Base-by-base conservation (phyloP, 1,284 basidiomycete species). In the Gomphus sp. region DNA sequence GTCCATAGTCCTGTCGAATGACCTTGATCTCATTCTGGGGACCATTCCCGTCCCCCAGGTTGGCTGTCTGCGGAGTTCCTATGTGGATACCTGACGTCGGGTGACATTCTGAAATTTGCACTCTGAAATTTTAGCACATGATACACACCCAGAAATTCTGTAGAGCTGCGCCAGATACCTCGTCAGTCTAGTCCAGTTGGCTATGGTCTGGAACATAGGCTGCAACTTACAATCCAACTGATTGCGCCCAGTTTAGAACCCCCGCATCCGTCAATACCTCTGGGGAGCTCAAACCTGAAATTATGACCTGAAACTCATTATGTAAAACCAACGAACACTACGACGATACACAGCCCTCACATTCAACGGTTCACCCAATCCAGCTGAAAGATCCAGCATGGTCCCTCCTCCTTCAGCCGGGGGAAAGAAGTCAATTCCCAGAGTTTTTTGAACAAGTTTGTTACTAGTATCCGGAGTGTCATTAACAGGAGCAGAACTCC, bases 11-110 rank as follows among this genome's bases (percentile, higher is more conserved):
- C 63, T 87, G 80, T 48, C 89, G 81, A 14, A 83, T 80, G 57
- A 89, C 79, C 59, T 80, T 74, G 61, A 80, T 80, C 66, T 89
- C 82, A n/a, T 75, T 71, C 62, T 83, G 81, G 54, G 72, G 72
- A 16, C 80, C 80, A 60, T 86, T 76, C 0, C 82, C 84, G 62
- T 90, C 87, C 12, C 87, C 88, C 9, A 89, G 77, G 67, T 89
- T 77, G 31, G 87, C 87, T 50, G 79, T 72, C 65, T 89, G 85
- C 0, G 79, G 79, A 39, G 65, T 74, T 3, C 86, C 86, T 11
- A 81, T 63, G 65, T 87, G 87, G 60, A 89, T 50, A 22, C 64
- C 64, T 57, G 44, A 12, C 39, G 14, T 8, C 33, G 61, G 50
- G 25, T 31, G 39, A 16, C 22, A 52, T 11, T 25, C 3, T 2